Conservation (phyloP, 2,329 filamentous ascomycete genomes). For the Diaporthe vaccinii region DNA sequence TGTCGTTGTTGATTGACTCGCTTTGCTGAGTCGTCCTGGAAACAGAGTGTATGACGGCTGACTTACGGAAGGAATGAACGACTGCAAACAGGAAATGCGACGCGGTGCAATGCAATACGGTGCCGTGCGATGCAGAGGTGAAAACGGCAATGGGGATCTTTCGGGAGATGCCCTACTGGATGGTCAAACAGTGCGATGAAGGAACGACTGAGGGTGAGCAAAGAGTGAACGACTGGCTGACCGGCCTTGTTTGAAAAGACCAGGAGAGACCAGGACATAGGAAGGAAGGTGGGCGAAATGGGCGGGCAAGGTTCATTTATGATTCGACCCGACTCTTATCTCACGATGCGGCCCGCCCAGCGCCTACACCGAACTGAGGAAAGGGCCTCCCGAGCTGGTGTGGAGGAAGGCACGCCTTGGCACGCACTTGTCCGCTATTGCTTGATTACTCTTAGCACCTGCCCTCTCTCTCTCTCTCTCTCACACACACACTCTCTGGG, state of each 20-base stretch:
- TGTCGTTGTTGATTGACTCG: background rate
- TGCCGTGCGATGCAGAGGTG: background rate
- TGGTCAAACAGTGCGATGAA: conserved; percentile 24
- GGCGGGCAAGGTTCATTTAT: conserved; percentile 14
- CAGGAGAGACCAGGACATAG: background rate
- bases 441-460: conserved; percentile 5
- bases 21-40: background rate
- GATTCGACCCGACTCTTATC: conserved; percentile 23
- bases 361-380: conserved; percentile 12
- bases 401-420: conserved; percentile 8
- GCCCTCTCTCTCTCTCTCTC: background rate
- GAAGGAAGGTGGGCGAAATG: background rate
- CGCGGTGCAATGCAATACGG: background rate
- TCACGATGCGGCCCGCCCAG: conserved; percentile 28
- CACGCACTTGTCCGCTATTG: conserved; percentile 9
- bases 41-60: background rate
- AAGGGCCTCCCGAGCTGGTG: conserved; percentile 31
- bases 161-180: background rate
- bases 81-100: conserved; percentile 5
- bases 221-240: conserved; percentile 14
- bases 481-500: too few relatives aligned
- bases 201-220: conserved; percentile 34
- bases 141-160: background rate
- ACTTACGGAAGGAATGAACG: conserved; percentile 1
- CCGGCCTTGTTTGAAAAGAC: background rate